Conservation (phyloP, 495 filamentous ascomycete genomes). For the Annulohypoxylon nitens region DNA sequence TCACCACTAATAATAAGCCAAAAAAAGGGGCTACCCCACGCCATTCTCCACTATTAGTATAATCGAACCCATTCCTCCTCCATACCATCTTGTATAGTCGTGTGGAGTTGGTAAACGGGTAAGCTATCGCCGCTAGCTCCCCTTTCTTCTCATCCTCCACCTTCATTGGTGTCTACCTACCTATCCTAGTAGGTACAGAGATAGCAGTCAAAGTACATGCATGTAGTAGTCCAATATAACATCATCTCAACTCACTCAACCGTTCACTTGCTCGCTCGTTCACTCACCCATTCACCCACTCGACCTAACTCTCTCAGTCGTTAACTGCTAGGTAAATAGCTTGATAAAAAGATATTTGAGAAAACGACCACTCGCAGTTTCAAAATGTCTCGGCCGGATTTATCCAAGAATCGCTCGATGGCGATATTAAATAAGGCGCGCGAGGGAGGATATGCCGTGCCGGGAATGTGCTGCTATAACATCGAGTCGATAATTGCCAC, state of each 20-base stretch:
- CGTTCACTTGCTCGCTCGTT: background rate
- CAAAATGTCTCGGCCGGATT: constrained; percentile 64
- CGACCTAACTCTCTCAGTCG: too few species aligned
- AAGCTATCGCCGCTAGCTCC: constrained; percentile 3
- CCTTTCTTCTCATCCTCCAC: background rate
- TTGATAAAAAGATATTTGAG: background rate
- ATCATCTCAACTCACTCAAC: background rate
- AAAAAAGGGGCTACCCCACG: constrained; percentile 38
- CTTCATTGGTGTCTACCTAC: background rate
- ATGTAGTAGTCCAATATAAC: background rate
- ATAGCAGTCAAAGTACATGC: background rate
- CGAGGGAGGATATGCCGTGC: constrained; percentile 74
- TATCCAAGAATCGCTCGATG: constrained; percentile 73
- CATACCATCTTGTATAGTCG: background rate
- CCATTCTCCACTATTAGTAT: constrained; percentile 34
- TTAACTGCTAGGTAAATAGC: too few species aligned
- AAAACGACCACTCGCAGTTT: background rate
- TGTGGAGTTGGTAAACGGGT: constrained; percentile 16
- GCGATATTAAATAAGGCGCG: constrained; percentile 76
- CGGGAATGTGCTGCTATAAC: constrained; percentile 89
- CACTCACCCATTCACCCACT: background rate
- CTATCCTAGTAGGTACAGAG: background rate
- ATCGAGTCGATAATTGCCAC: constrained; percentile 84
- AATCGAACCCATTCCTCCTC: background rate
- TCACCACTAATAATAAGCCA: constrained; percentile 15